Base-by-base conservation (phyloP, 2,329 filamentous ascomycete genomes). In the Fusarium musae region DNA sequence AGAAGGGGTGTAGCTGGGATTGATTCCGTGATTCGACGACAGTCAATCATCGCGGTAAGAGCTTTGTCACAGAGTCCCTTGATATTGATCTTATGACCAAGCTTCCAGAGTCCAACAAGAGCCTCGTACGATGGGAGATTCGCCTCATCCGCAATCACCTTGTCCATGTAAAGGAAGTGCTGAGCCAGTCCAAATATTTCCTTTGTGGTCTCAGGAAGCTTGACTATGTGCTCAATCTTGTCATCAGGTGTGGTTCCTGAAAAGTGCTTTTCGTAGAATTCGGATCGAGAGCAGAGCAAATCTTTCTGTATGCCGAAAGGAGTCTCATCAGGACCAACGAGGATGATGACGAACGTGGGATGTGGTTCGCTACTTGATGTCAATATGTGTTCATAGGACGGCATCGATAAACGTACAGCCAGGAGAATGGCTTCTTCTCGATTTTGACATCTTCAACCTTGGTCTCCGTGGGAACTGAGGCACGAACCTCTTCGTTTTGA, bases 291-390 rank as follows among this genome's bases (percentile, higher is more conserved):
- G 69, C 86, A 88, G 30, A 91, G 81, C 62, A 90, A 89, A 77
- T 90, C 86, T 67, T 88, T 89, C 68, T 90, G 89, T 17, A 91
- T 84, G 16, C 86, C 87, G 73, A 90, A 91, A 1, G 88, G 87
- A 19, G 79, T 79, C 75, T 88, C 85, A 0, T 88, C 83, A 6
- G 83, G 80, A 1, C 89, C 88, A 34, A 89, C 85, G 3, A 90
- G 78, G 50, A 89, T 79, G 23, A 90, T 86, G 47, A 88, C 86
- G 70, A 90, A 89, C 13, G 84, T 83, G 1, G 87, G 84, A 72
- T 90, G 88, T 3, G 88, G 86, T 52, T 89, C 81, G 3, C 88
- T 89, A 66, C 28, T 6, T n/a, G 34, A 32, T 9, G 46, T 79
- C 36, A 76, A 69, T 23, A 63, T 13, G 11, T 16, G 15, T 26